Conservation (phyloP, 2,329 filamentous ascomycete species). For the Ceratocystis smalleyi region DNA sequence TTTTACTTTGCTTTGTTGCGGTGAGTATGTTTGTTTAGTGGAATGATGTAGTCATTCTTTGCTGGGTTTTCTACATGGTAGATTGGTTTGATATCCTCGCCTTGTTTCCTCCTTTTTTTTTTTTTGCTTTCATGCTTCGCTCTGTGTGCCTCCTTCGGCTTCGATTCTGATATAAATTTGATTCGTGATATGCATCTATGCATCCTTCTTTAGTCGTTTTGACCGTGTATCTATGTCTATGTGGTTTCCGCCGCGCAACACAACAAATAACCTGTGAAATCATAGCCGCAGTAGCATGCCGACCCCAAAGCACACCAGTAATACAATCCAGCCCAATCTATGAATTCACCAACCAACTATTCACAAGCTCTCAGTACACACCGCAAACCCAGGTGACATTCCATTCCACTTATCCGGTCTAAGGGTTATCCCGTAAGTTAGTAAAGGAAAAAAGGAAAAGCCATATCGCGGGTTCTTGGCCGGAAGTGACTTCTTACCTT, state of each 20-base stretch:
- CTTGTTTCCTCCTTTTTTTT: neutral
- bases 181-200: neutral
- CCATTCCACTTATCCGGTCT: slow-evolving; percentile 4
- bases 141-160: neutral
- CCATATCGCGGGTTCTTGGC: too few species aligned
- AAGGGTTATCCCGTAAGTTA: neutral
- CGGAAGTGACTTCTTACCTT: slow-evolving; percentile 23
- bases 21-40: slow-evolving; percentile 3
- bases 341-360: neutral
- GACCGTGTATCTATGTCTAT: neutral
- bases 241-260: neutral
- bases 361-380: neutral
- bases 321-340: neutral
- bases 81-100: neutral
- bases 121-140: neutral
- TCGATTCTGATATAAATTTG: neutral
- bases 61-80: neutral
- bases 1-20: neutral
- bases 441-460: too few species aligned
- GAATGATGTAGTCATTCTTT: neutral
- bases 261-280: neutral
- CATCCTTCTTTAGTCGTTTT: neutral
- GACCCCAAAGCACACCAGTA: neutral
- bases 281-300: neutral
- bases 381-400: slow-evolving; percentile 2